Conservation (phyloP, 1,284 basidiomycete genomes). For the Papiliotrema flavescens region DNA sequence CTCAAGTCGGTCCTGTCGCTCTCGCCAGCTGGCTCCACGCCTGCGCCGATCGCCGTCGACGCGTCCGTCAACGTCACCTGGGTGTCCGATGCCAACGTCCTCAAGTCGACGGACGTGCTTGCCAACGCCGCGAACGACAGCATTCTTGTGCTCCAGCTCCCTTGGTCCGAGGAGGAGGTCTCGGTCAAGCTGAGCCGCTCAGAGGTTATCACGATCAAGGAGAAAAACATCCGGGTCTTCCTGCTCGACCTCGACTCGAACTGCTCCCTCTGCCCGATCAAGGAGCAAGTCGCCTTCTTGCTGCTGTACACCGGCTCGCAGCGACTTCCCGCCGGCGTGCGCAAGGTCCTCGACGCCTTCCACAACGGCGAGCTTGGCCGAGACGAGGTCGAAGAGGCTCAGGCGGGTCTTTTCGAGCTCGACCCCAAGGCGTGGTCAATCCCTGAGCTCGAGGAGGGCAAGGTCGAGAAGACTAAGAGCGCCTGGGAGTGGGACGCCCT, state of each 20-base stretch:
- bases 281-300: conserved; percentile 49
- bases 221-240: conserved; percentile 49
- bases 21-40: conserved; percentile 18
- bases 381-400: conserved; percentile 46
- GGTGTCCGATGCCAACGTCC: conserved; percentile 47
- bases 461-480: conserved; percentile 39
- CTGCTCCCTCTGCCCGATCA: conserved; percentile 37
- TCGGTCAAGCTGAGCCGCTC: conserved; percentile 42
- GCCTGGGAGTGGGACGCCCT: conserved; percentile 48
- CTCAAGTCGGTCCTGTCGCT: conserved; percentile 48
- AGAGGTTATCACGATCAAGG: conserved; percentile 45
- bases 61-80: conserved; percentile 41
- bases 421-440: conserved; percentile 33
- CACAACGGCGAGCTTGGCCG: conserved; percentile 42
- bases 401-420: conserved; percentile 43
- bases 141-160: conserved; percentile 46
- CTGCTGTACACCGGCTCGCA: conserved; percentile 48
- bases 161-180: conserved; percentile 48
- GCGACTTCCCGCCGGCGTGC: conserved; percentile 39
- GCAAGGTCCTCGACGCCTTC: conserved; percentile 47
- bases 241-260: conserved; percentile 40
- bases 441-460: conserved; percentile 40
- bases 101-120: conserved; percentile 46
- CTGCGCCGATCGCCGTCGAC: conserved; percentile 19
- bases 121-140: conserved; percentile 38